phyloP scores from a whole-genome alignment of 768 basidiomycete genomes.

The Suillus americanus region DNA sequence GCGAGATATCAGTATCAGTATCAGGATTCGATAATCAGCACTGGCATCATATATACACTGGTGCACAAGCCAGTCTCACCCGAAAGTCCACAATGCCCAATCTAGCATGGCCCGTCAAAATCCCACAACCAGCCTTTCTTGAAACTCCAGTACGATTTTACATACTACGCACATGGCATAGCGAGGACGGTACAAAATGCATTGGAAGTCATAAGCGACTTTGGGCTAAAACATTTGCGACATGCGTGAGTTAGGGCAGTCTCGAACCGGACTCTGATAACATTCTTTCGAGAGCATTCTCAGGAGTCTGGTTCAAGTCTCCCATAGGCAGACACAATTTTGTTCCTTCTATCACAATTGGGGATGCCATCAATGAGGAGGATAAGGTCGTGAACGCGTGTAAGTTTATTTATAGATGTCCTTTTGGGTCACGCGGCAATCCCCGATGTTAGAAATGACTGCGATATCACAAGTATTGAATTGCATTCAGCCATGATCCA shows the following conservation, averaged over 20 bases:
- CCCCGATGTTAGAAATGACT: too few relatives aligned
- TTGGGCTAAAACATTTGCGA: background rate
- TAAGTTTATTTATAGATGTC: too few relatives aligned
- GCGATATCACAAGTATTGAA: too few relatives aligned
- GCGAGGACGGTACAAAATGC: background rate
- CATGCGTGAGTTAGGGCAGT: background rate
- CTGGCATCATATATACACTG: too few relatives aligned
- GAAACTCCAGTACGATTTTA: background rate
- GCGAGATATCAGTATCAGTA: background rate
- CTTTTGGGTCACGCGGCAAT: too few relatives aligned
- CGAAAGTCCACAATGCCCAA: too few relatives aligned
- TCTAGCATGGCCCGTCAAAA: background rate
- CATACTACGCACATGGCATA: background rate
- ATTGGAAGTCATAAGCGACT: background rate
- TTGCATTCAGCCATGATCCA: background rate
- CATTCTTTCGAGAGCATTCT: background rate
- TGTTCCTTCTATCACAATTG: too few relatives aligned
- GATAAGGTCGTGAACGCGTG: too few relatives aligned
- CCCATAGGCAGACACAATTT: too few relatives aligned
- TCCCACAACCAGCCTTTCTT: background rate
- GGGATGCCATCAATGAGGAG: too few relatives aligned
- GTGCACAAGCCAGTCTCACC: too few relatives aligned
- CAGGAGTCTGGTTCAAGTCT: background rate
- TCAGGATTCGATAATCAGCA: too few relatives aligned
- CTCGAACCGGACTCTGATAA: background rate